phyloP scores from a whole-genome alignment of 2,329 filamentous ascomycete genomes.

The Epichloe sibirici region DNA sequence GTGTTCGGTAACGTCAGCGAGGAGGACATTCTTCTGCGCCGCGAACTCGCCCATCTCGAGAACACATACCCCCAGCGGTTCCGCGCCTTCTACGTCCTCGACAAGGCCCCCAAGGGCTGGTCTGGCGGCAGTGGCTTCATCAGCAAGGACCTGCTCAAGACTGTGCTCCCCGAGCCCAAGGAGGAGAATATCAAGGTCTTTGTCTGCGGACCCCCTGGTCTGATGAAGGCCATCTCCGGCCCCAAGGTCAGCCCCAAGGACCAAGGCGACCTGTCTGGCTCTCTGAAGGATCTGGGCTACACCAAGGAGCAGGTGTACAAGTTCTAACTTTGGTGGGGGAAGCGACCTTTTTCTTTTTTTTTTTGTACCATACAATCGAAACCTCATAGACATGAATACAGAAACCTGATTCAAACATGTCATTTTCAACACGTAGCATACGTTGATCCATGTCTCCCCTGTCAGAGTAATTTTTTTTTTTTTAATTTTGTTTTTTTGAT shows the following conservation, averaged over 20 bases:
- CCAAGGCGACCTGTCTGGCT: conserved; percentile 78
- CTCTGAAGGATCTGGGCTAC: conserved; percentile 70
- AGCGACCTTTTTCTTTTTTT: too few species aligned
- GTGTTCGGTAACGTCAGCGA: conserved; percentile 85
- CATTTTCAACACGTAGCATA: too few species aligned
- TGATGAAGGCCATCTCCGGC: conserved; percentile 91
- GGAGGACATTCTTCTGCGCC: conserved; percentile 83
- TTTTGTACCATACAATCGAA: too few species aligned
- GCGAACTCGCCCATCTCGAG: conserved; percentile 75
- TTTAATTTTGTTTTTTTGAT: too few species aligned
- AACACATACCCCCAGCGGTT: conserved; percentile 93
- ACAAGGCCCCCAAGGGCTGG: conserved; percentile 74
- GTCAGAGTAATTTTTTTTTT: too few species aligned
- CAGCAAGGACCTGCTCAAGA: conserved; percentile 87
- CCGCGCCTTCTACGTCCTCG: conserved; percentile 86
- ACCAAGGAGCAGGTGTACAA: conserved; percentile 77
- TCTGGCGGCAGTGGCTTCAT: conserved; percentile 66
- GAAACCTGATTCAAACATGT: too few species aligned
- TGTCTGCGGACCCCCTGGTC: conserved; percentile 85
- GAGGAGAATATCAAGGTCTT: conserved; percentile 90
- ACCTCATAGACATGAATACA: too few species aligned
- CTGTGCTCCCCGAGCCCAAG: conserved; percentile 86
- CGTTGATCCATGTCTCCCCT: too few species aligned
- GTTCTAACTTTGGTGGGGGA: conserved; percentile 43
- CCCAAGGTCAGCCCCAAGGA: conserved; percentile 84